Base-by-base conservation (phyloP, 1,139 yeast genomes). In the Yamadazyma dushanensis region DNA sequence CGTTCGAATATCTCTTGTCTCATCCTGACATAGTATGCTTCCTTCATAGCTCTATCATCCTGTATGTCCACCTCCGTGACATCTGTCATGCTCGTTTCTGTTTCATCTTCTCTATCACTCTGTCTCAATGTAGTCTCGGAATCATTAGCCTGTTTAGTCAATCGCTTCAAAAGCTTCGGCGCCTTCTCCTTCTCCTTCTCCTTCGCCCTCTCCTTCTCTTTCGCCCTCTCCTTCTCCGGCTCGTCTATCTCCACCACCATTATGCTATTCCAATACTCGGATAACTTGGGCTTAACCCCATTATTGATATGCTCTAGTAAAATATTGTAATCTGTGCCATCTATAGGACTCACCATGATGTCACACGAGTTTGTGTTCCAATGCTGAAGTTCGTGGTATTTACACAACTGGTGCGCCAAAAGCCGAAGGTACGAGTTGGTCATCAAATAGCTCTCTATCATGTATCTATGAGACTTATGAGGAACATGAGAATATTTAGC, bases 391-490 rank as follows among this genome's bases (percentile, higher is more conserved):
- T 68, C 63, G 51, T 83, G 82, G 54, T 81, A 81, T 26, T 80
- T 83, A 11, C 89, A 85, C 21, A 82, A 59, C 44, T 83, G 84
- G 54, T 83, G 89, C 1, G 83, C 71, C 36, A 83, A 57, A 26
- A 83, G 59, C 45, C 90, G 60, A 47, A 78, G 80, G 54, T 80
- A 83, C 2, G 87, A 79, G 54, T 83, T 83, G 68, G 78, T 66
- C 18, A 70, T 80, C 53, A 70, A 59, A 24, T 43, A 11, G 29
- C 29, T 26, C 6, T 26, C 29, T 16, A 26, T 26, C 21, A 17
- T 8, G 11, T 17, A 26, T n/a, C 19, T 16, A 14, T 10, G n/a
- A 9, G 29, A 26, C n/a, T 26, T 26, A 11, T 26, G 29, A 6
- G 18, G 7, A 10, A 8, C 10, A 39, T 20, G 36, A 27, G 24